Evolutionary conservation across 1,139 yeast genomes (phyloP).

Genomic region (Kodamaea anthophila): DNA sequence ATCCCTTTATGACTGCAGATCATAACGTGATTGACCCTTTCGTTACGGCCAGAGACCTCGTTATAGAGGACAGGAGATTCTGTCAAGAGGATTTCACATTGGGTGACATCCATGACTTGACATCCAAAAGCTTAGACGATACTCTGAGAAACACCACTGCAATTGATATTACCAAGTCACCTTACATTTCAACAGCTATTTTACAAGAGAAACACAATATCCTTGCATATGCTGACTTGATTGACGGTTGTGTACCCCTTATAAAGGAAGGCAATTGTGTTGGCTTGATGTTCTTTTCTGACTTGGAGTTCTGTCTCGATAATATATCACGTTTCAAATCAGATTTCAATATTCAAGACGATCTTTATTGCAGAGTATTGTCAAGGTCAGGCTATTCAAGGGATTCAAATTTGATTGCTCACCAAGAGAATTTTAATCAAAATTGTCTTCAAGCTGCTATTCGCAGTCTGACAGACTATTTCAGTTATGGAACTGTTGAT

Average conservation of each 20-base stretch:
- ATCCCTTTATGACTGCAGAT: constrained; percentile 47
- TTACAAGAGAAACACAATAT: constrained; percentile 30
- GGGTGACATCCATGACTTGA: neutral
- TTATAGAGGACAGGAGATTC: neutral
- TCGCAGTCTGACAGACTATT: constrained; percentile 17
- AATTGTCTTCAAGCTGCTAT: constrained; percentile 2
- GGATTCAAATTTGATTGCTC: constrained; percentile 5
- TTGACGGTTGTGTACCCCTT: constrained; percentile 56
- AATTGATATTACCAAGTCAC: constrained; percentile 36
- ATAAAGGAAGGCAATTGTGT: constrained; percentile 31
- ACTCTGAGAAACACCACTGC: neutral
- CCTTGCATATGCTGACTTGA: constrained; percentile 36
- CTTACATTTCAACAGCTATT: constrained; percentile 26
- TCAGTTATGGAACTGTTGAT: constrained; percentile 19
- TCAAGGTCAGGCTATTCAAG: constrained; percentile 8
- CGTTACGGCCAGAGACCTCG: constrained; percentile 26
- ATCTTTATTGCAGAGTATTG: constrained; percentile 27
- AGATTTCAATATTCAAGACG: constrained; percentile 25
- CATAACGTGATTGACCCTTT: constrained; percentile 35
- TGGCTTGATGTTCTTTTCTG: constrained; percentile 49
- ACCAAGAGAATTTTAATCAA: constrained; percentile 6
- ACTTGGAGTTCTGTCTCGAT: constrained; percentile 49
- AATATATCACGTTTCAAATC: constrained; percentile 28
- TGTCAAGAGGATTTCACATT: neutral
- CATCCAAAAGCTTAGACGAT: constrained; percentile 2